These are phyloP conservation scores for Sarocladiaceae sp. DNA, from an alignment of 2,329 filamentous ascomycete species.

Conservation along the genomic window DNA sequence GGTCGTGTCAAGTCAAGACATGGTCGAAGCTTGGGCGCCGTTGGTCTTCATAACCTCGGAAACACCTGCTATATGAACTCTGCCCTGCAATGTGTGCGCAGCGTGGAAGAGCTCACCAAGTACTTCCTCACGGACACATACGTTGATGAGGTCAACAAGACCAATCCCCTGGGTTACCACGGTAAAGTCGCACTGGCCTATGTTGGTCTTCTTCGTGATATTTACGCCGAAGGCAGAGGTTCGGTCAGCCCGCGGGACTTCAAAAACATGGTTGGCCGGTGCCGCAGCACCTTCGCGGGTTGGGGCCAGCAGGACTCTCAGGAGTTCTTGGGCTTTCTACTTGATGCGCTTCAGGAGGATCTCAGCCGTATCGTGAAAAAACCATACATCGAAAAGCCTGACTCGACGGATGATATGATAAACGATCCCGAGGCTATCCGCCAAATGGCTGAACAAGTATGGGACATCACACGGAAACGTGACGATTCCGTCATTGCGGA, in stretches of 20 bases:
- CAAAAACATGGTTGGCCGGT: slow-evolving; percentile 74
- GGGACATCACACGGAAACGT: slow-evolving; percentile 83
- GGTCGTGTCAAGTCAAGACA: slow-evolving; percentile 64
- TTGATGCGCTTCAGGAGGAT: slow-evolving; percentile 93
- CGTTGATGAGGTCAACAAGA: slow-evolving; percentile 73
- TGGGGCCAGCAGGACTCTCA: slow-evolving; percentile 97
- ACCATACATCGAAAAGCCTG: slow-evolving; percentile 94
- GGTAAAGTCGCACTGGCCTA: slow-evolving; percentile 86
- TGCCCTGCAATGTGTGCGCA: slow-evolving; percentile 87
- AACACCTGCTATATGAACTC: slow-evolving; percentile 99
- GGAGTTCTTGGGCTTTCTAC: slow-evolving; percentile 89
- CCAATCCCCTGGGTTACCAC: slow-evolving; percentile 79
- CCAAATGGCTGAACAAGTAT: slow-evolving; percentile 80
- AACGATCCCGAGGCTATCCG: slow-evolving; percentile 72
- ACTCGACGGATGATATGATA: slow-evolving; percentile 95
- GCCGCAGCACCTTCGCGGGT: slow-evolving; percentile 80
- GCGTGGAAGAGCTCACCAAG: slow-evolving; percentile 85
- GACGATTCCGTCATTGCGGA: slow-evolving; percentile 96
- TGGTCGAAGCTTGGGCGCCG: slow-evolving; percentile 66
- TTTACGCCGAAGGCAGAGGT: slow-evolving; percentile 66
- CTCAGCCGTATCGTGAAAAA: slow-evolving; percentile 91
- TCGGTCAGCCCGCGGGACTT: slow-evolving; percentile 75
- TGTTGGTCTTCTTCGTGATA: slow-evolving; percentile 64
- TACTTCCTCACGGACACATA: slow-evolving; percentile 78
- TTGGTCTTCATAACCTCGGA: slow-evolving; percentile 82